Evolutionary conservation across 108 stramenopile genomes (phyloP).

Genomic region (Thalassiosira profunda): DNA sequence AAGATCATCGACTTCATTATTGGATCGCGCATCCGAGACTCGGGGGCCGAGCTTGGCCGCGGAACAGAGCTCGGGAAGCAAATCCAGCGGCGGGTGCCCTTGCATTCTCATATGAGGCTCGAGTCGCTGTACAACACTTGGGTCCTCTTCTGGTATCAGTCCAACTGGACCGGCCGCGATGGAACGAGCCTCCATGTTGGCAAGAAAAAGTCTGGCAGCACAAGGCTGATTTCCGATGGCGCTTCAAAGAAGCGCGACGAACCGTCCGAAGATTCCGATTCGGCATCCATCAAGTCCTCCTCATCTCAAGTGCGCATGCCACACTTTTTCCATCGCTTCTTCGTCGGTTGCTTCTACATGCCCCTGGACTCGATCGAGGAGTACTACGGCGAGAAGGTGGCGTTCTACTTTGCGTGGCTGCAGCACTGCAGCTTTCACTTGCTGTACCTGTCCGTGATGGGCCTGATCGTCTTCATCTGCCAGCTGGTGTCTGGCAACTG

Average conservation of each 20-base stretch:
- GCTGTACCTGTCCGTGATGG: constrained; percentile 68
- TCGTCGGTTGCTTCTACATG: constrained; percentile 83
- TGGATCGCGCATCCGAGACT: constrained; percentile 86
- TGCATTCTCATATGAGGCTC: constrained; percentile 88
- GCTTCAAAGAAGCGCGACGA: background rate
- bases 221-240: background rate
- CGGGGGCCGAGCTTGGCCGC: constrained; percentile 89
- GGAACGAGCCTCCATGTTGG: constrained; percentile 39
- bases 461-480: constrained; percentile 73
- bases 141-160: constrained; percentile 77
- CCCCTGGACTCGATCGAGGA: constrained; percentile 95
- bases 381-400: constrained; percentile 97
- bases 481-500: constrained; percentile 63
- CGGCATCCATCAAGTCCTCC: background rate
- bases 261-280: constrained; percentile 11
- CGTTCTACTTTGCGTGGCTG: constrained; percentile 99
- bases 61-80: constrained; percentile 81
- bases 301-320: constrained; percentile 37
- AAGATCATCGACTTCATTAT: constrained; percentile 93
- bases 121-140: constrained; percentile 73
- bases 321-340: constrained; percentile 67
- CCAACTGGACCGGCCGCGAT: constrained; percentile 64
- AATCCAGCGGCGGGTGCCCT: constrained; percentile 78
- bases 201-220: constrained; percentile 4
- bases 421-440: constrained; percentile 92